These are phyloP conservation scores for Saccharum hybrid DNA, from an alignment of 202 grass and related monocot species.

Conservation along the genomic window DNA sequence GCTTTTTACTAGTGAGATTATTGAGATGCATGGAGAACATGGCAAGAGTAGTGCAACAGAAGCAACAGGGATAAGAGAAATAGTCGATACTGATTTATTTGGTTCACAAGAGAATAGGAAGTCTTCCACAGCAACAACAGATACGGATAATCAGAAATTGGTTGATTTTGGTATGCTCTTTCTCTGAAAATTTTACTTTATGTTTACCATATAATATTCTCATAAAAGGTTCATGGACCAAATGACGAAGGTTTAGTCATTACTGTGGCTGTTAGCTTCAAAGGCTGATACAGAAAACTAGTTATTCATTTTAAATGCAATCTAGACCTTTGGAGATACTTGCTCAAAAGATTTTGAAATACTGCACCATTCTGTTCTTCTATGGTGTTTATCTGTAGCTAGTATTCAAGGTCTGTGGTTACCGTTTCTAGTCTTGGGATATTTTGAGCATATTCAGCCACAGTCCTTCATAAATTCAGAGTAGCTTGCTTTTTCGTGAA, in stretches of 20 bases:
- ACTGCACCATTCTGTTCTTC: conserved; percentile 12
- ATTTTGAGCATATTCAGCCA: background rate
- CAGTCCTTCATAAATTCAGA: conserved; percentile 28
- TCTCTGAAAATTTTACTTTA: conserved; percentile 29
- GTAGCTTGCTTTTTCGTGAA: background rate
- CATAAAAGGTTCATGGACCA: conserved; percentile 37
- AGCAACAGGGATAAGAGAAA: conserved; percentile 53
- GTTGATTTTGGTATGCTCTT: conserved; percentile 55
- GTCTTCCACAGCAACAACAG: conserved; percentile 25
- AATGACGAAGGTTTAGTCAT: conserved; percentile 21
- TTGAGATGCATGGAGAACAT: conserved; percentile 93
- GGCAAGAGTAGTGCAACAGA: conserved; percentile 49
- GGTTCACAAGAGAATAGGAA: conserved; percentile 41
- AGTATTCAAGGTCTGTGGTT: conserved; percentile 1
- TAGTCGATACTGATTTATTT: conserved; percentile 58
- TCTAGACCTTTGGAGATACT: conserved; percentile 27
- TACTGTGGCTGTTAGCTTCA: conserved; percentile 19
- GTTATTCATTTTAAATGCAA: conserved; percentile 23
- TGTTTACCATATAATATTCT: conserved; percentile 27
- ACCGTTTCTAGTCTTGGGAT: background rate
- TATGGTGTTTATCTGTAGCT: background rate
- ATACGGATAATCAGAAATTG: conserved; percentile 49
- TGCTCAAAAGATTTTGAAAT: conserved; percentile 14
- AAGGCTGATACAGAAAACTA: conserved; percentile 39
- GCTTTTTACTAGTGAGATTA: conserved; percentile 97